Conservation (phyloP, 306 rosid genomes). For the Crataegus laevigata region DNA sequence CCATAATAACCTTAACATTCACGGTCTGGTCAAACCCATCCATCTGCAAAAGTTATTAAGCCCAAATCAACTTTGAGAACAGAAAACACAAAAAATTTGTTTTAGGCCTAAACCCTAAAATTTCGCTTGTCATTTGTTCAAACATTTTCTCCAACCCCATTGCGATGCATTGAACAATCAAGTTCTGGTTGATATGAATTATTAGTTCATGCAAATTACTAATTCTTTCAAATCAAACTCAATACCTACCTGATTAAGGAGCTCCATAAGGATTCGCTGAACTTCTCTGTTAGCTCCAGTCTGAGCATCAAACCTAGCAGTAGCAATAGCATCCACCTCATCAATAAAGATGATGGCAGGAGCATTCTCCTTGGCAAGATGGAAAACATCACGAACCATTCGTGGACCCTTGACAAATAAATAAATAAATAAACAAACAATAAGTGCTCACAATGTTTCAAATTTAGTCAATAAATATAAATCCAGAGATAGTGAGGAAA, state of each 20-base stretch:
- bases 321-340: no score
- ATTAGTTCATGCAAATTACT: not conserved
- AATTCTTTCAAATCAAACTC: no score
- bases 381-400: conserved; percentile 98
- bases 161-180: not conserved
- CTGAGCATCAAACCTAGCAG: no score
- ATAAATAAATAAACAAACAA: not conserved
- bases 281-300: conserved; percentile 37
- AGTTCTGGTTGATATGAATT: not conserved
- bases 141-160: not conserved
- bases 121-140: not conserved
- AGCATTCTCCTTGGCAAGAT: conserved; percentile 97
- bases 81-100: not conserved
- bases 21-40: conserved; percentile 99
- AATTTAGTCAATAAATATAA: not conserved
- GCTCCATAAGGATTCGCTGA: conserved; percentile 98
- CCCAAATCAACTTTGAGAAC: not conserved
- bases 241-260: conserved; percentile 71
- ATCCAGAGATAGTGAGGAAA: not conserved
- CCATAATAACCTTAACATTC: conserved; percentile 98
- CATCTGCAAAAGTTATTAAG: conserved; percentile 50
- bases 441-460: not conserved
- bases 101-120: not conserved
- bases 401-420: conserved; percentile 61
- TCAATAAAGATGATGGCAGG: conserved; percentile 18